Base-by-base conservation (phyloP, 2,329 filamentous ascomycete genomes). In the Aspergillus ibericus region DNA sequence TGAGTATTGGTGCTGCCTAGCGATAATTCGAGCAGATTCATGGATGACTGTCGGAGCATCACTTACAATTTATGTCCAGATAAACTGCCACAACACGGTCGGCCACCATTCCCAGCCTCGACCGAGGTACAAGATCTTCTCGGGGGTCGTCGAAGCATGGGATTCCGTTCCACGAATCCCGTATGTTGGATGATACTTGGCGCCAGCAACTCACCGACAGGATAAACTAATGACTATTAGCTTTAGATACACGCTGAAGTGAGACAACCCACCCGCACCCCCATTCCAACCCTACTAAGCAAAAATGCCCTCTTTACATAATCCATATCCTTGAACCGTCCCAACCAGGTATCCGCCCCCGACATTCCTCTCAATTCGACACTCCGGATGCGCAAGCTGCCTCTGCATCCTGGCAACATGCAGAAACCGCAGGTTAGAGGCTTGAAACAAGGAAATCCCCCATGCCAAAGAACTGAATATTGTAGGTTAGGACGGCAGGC, bases 391-490 rank as follows among this genome's bases (percentile, higher is more conserved):
- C 1, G 38, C 38, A 29, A 75, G 78, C 62, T 76, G 78, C 63
- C 75, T 77, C 69, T 88, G 85, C 25, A 80, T 77, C 62, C 80
- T 80, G 52, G 84, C 84, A 55, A 87, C 78, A 62, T 86, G 77
- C 16, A 87, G 78, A 54, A 88, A 84, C 56, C 84, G 83, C 65
- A 78, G 82, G 68, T 88, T 87, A 59, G 83, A 83, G 20, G 84
- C 86, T 67, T 89, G 86, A 68, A 88, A 88, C 5, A 89, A 74
- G 7, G 85, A 86, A 55, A 89, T 85, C 22, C 87, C 86, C 82
- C 87, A 89, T 89, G 71, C 87, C 80, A 85, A 86, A 89, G 69
- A 81, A 89, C 71, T 88, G 84, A 15, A 78, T 77, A 18, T 80
- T 75, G 35, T 38, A 38, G 35, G 35, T 15, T 16, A 38, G 35